A percentile compares a stretch with the other conserved stretches of the same genome.
Evolutionary conservation across 768 basidiomycete genomes (phyloP).

Genomic region (Lanmaoa rubissima): DNA sequence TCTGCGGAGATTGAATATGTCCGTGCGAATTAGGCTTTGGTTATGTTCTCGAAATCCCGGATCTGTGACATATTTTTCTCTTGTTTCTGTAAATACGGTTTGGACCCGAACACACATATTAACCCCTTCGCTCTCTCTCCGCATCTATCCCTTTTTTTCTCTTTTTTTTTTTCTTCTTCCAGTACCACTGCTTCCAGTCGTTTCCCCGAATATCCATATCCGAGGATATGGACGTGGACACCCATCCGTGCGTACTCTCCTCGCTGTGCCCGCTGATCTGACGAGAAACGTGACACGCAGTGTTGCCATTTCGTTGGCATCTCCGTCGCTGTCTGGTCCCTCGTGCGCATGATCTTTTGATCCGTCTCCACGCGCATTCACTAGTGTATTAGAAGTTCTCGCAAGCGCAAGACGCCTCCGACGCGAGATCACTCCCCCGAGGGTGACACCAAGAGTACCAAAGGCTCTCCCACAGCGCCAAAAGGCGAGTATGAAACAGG

Average conservation of each 20-base stretch:
- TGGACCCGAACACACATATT: slow-evolving; percentile 38
- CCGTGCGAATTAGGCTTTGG: slow-evolving; percentile 36
- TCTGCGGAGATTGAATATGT: slow-evolving; percentile 34
- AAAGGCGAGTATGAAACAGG: slow-evolving; percentile 63
- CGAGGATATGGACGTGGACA: slow-evolving; percentile 19
- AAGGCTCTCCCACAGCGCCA: slow-evolving; percentile 17
- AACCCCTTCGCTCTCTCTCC: slow-evolving; percentile 27
- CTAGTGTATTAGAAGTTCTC: slow-evolving; percentile 29
- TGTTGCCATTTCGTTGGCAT: slow-evolving; percentile 7
- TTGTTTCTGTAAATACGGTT: slow-evolving; percentile 40
- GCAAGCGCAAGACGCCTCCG: slow-evolving; percentile 42
- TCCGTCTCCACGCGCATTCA: slow-evolving; percentile 18
- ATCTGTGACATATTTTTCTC: slow-evolving; percentile 42
- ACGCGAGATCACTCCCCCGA: slow-evolving; percentile 19
- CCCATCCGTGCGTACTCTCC: slow-evolving; percentile 18
- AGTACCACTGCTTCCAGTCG: slow-evolving; percentile 1
- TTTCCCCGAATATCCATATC: slow-evolving; percentile 8
- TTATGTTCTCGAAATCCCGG: slow-evolving; percentile 40
- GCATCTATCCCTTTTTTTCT: slow-evolving; percentile 10
- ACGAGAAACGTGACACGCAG: slow-evolving; percentile 14
- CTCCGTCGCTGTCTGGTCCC: slow-evolving; percentile 13
- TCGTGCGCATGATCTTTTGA: slow-evolving; percentile 22
- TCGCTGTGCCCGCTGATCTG: slow-evolving; percentile 14
- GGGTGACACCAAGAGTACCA: slow-evolving; percentile 8
- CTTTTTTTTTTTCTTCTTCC: slow-evolving; percentile 1